Conservation (phyloP, 306 rosid species). For the Cicer judaicum region DNA sequence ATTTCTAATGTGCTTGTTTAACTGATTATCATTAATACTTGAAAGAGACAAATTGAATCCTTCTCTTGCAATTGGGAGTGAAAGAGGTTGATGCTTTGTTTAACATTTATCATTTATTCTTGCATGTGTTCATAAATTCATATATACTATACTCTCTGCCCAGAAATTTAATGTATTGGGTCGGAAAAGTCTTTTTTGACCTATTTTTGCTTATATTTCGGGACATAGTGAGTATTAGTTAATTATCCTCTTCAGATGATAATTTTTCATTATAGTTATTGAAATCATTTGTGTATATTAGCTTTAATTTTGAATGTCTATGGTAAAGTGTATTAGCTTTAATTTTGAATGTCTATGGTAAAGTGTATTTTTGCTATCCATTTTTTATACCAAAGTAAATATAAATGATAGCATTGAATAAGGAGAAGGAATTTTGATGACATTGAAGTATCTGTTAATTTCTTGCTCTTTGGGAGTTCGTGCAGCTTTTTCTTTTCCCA, state of each 20-base stretch:
- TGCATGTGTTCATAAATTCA: not conserved
- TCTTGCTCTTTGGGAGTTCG: not conserved
- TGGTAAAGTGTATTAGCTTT: not conserved
- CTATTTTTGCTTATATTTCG: no score
- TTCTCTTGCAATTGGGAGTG: not conserved
- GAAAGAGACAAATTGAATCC: not conserved
- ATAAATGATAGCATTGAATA: not conserved
- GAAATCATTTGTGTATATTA: conserved; percentile 5
- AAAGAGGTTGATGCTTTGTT: conserved; percentile 7
- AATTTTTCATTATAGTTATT: not conserved
- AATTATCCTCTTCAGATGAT: conserved; percentile 8
- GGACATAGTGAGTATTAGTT: not conserved
- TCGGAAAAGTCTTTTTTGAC: no score
- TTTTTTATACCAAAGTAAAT: not conserved
- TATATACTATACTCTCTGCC: not conserved
- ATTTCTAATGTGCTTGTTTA: conserved; percentile 28
- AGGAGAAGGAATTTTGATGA: not conserved
- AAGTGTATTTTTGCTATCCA: not conserved
- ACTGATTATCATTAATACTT: not conserved
- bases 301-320: not conserved
- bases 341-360: not conserved
- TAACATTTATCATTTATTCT: conserved; percentile 21
- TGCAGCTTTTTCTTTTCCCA: not conserved
- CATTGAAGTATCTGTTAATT: conserved; percentile 15
- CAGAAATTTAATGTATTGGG: no score